Base-by-base conservation (phyloP, 2,329 filamentous ascomycete species). In the Claviceps maximensis region DNA sequence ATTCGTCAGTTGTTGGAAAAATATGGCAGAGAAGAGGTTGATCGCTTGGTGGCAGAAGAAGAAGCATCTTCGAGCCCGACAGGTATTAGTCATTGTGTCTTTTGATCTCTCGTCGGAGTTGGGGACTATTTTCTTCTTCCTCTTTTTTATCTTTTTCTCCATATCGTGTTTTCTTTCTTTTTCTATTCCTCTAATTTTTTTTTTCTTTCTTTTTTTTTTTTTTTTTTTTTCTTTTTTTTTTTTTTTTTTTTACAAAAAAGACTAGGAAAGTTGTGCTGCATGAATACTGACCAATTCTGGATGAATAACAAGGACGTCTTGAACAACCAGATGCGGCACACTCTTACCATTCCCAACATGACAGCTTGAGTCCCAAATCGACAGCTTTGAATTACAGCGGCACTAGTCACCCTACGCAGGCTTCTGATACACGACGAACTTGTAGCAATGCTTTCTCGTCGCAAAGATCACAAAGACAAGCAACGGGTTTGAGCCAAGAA, bases 41-140 rank as follows among this genome's bases (percentile, higher is more conserved):
- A 56, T 21, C 53, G 47, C 21, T 33, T 57, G 4, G 13, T 58
- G 4, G 51, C 54, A n/a, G 56, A 58, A 36, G 56, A 58, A 36
- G 57, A 57, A 38, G 36, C 47, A 47, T 49, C 47, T 19, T 42
- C 25, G 21, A 55, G 44, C 25, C 31, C 12, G 33, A 33, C n/a
- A 42, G 50, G 50, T 53, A 52, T 21, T 19, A 40, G 17, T n/a
- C 13, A 17, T 25, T 3, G n/a, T 17, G 23, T 25, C 9, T 23
- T 27, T 4, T 17, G 2, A 25, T 12, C 19, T n/a, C 6, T 5
- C 40, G 19, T 44, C 12, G 13, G 33, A 36, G 13, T 36, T 13
- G 6, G 33, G 33, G 12, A 6, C 13, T 36, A 15, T 36, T 17
- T 17, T 33, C 31, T 33, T 33, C 4, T 33, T 33, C 31, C 2